phyloP scores from a whole-genome alignment of 306 rosid species.

The Inga oerstediana region DNA sequence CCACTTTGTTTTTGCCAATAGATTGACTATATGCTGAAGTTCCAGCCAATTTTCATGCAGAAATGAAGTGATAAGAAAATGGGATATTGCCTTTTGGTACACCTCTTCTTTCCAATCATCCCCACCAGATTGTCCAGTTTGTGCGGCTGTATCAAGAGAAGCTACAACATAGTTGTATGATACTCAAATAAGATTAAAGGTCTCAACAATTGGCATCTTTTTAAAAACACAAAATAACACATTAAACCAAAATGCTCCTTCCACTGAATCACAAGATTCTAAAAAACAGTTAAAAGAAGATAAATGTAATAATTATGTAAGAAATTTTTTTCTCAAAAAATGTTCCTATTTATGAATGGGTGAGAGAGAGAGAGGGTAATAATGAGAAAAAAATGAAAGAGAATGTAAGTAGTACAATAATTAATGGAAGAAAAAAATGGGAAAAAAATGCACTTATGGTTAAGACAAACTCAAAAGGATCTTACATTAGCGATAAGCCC shows the following conservation, averaged over 20 bases:
- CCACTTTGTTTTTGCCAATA: neutral
- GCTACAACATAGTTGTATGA: constrained; percentile 46
- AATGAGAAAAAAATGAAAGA: too few relatives aligned
- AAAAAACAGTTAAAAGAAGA: too few relatives aligned
- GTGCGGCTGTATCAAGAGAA: constrained; percentile 78
- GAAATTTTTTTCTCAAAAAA: neutral
- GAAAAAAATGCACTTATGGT: too few relatives aligned
- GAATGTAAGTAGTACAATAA: too few relatives aligned
- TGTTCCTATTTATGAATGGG: too few relatives aligned
- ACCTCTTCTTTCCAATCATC: constrained; percentile 83
- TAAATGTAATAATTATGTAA: too few relatives aligned
- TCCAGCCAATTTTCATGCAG: neutral
- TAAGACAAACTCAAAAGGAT: too few relatives aligned
- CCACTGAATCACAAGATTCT: neutral
- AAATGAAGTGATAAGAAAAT: constrained; percentile 26
- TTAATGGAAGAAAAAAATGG: too few relatives aligned
- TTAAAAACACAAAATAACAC: neutral
- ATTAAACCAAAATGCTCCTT: too few relatives aligned
- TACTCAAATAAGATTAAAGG: constrained; percentile 15
- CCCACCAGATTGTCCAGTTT: constrained; percentile 68
- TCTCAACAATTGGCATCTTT: constrained; percentile 14
- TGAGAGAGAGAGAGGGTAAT: too few relatives aligned
- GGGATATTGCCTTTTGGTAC: constrained; percentile 69
- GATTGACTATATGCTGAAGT: constrained; percentile 16
- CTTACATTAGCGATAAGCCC: neutral